Conservation (phyloP, 352 stramenopile species). For the Elongisporangium undulatum region DNA sequence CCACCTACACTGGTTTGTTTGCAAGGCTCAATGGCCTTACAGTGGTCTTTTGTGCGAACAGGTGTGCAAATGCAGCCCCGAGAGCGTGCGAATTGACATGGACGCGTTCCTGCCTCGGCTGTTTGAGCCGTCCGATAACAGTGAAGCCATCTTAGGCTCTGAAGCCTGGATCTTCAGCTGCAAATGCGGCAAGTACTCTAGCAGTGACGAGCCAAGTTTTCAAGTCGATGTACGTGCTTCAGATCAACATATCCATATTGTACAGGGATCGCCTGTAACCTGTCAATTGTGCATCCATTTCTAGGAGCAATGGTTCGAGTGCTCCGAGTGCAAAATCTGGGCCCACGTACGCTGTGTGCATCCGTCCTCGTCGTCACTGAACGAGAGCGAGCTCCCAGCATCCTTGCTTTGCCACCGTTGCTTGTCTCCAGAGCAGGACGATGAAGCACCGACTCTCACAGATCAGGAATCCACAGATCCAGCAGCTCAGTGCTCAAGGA, state of each 20-base stretch:
- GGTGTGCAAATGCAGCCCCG: conserved; percentile 82
- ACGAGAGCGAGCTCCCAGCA: conserved; percentile 35
- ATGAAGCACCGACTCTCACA: not conserved
- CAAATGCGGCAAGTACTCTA: conserved; percentile 56
- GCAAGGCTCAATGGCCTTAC: not conserved
- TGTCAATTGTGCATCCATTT: not conserved
- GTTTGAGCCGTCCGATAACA: conserved; percentile 31
- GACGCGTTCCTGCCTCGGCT: conserved; percentile 71
- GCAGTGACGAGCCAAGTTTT: conserved; percentile 40
- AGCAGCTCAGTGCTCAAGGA: conserved; percentile 13
- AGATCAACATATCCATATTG: not conserved
- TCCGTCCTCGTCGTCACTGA: conserved; percentile 24
- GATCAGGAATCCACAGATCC: conserved; percentile 8
- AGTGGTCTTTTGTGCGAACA: conserved; percentile 3
- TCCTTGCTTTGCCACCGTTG: conserved; percentile 59
- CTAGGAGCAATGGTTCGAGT: conserved; percentile 82
- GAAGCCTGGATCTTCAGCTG: conserved; percentile 79
- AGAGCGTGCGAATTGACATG: conserved; percentile 86
- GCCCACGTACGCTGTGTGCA: conserved; percentile 65
- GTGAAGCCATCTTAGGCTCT: conserved; percentile 33
- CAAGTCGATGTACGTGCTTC: conserved; percentile 42
- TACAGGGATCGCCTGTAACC: not conserved
- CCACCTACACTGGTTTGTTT: not conserved
- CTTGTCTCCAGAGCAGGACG: conserved; percentile 8
- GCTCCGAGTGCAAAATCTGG: conserved; percentile 75